Percentiles rank a stretch among this genome's conserved stretches.
These are phyloP conservation scores for Populus hybrid DNA, from an alignment of 441 rosid species.

Conservation along the genomic window DNA sequence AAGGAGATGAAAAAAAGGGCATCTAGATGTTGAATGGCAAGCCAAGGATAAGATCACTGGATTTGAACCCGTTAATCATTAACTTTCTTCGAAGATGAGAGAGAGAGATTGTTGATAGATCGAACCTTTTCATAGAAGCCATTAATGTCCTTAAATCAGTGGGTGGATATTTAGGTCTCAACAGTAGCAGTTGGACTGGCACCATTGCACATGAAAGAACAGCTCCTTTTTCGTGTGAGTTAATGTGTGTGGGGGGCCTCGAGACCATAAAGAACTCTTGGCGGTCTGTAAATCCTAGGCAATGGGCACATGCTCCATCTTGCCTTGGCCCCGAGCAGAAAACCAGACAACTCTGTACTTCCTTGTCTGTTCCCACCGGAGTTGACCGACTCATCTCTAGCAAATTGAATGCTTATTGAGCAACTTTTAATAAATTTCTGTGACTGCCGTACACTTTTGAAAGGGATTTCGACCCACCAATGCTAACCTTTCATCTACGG, in stretches of 20 bases:
- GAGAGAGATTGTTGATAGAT: neutral
- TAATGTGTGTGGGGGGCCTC: neutral
- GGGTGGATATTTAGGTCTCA: neutral
- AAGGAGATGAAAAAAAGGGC: neutral
- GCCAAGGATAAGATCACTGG: neutral
- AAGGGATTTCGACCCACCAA: neutral
- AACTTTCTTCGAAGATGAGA: no score
- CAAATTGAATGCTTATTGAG: neutral
- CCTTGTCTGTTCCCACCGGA: neutral
- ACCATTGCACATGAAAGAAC: neutral
- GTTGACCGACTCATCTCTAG: neutral
- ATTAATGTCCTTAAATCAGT: neutral
- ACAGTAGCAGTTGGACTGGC: neutral
- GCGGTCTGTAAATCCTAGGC: neutral
- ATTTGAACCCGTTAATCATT: no score
- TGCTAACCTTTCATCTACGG: neutral
- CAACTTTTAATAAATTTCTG: neutral
- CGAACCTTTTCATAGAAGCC: neutral
- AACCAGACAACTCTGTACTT: neutral
- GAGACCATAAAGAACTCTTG: constrained; percentile 1
- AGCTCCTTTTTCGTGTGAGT: neutral
- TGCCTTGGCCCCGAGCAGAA: neutral
- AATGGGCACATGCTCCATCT: neutral
- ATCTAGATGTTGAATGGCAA: neutral
- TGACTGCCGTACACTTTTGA: neutral